Evolutionary conservation across 2,329 filamentous ascomycete genomes (phyloP).

Genomic region (Amphichorda felina): DNA sequence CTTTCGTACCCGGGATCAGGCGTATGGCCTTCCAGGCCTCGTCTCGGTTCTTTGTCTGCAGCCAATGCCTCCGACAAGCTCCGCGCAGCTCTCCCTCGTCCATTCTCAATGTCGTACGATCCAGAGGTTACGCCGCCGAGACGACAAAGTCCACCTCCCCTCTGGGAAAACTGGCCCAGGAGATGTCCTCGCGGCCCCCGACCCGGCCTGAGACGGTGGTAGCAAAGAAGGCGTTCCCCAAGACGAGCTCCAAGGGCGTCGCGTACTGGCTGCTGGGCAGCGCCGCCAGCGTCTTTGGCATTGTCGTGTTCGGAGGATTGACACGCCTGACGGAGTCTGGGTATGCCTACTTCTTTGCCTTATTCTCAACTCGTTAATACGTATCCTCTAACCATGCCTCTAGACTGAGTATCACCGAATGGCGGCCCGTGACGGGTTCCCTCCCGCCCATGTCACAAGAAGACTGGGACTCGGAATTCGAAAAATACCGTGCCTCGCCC

Average conservation of each 20-base stretch:
- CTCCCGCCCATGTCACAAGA: constrained; percentile 65
- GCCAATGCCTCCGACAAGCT: constrained; percentile 31
- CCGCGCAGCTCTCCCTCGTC: constrained; percentile 16
- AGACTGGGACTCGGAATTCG: constrained; percentile 89
- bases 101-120: constrained; percentile 26
- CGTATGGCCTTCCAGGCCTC: constrained; percentile 26
- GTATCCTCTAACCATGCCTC: background rate
- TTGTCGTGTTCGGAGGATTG: constrained; percentile 88
- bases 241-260: constrained; percentile 62
- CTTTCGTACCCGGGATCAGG: constrained; percentile 28
- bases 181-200: constrained; percentile 6
- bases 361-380: background rate
- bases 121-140: constrained; percentile 24
- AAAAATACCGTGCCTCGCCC: constrained; percentile 82
- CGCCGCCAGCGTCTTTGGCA: constrained; percentile 88
- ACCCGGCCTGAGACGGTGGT: constrained; percentile 1
- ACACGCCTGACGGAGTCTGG: constrained; percentile 93
- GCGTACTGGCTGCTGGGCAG: constrained; percentile 90
- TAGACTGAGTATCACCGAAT: constrained; percentile 96
- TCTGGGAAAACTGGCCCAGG: constrained; percentile 12
- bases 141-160: constrained; percentile 14
- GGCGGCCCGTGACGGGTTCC: constrained; percentile 90
- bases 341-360: constrained; percentile 32
- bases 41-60: constrained; percentile 29
- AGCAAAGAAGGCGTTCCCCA: constrained; percentile 26